Evolutionary conservation across 2,329 filamentous ascomycete species (phyloP).

Genomic region (Pochonia chlamydosporia): DNA sequence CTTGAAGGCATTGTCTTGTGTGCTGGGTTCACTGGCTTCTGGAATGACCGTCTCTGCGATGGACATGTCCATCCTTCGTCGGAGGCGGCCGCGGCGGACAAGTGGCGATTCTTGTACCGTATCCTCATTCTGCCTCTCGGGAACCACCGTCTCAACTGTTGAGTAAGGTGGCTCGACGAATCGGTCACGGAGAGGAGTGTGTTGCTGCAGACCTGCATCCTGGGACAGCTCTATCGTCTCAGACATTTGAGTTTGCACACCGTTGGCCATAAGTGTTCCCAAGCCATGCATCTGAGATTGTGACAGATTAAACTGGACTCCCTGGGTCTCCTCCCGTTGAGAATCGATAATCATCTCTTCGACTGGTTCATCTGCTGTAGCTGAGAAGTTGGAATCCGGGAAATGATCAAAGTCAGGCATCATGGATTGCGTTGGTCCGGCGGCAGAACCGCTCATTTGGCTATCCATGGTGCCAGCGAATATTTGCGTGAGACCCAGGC

Average conservation of each 20-base stretch:
- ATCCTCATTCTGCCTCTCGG: conserved; percentile 28
- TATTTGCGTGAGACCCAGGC: conserved; percentile 78
- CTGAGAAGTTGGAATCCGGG: conserved; percentile 55
- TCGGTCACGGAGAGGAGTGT: conserved; percentile 63
- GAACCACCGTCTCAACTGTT: conserved; percentile 64
- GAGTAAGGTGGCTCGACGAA: conserved; percentile 61
- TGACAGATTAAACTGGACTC: conserved; percentile 49
- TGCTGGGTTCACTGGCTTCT: neutral
- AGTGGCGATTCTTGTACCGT: conserved; percentile 59
- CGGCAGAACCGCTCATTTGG: conserved; percentile 27
- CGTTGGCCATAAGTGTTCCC: conserved; percentile 46
- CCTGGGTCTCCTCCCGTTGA: conserved; percentile 35
- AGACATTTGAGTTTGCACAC: conserved; percentile 54
- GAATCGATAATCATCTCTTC: conserved; percentile 47
- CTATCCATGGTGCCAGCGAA: conserved; percentile 83
- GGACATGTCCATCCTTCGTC: conserved; percentile 32
- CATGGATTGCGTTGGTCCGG: conserved; percentile 36
- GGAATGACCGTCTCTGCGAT: conserved; percentile 3
- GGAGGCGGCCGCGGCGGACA: conserved; percentile 51
- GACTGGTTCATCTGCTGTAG: conserved; percentile 47
- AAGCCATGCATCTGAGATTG: conserved; percentile 56
- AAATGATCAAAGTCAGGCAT: conserved; percentile 54
- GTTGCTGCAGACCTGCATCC: conserved; percentile 69
- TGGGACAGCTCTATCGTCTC: conserved; percentile 73
- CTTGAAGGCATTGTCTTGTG: conserved; percentile 52